A percentile compares a stretch with the other conserved stretches of the same genome.
Evolutionary conservation across 2,329 filamentous ascomycete species (phyloP).

Genomic region (Tympanopsis confertula): DNA sequence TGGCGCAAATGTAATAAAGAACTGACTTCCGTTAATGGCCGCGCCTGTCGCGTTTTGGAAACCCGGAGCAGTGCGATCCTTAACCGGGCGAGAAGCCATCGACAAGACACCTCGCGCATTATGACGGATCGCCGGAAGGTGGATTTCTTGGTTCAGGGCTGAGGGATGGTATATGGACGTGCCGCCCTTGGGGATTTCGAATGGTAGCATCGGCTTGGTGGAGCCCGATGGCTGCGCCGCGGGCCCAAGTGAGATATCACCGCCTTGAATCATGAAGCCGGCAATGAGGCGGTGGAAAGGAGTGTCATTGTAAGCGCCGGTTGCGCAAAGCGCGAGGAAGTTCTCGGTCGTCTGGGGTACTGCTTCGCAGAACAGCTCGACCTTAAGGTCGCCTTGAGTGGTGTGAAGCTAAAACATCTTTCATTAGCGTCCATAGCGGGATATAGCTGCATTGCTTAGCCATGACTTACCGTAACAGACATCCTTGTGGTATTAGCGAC

Average conservation of each 20-base stretch:
- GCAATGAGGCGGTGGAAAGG: conserved; percentile 54
- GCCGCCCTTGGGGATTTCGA: conserved; percentile 38
- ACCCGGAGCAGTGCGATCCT: conserved; percentile 26
- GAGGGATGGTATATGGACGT: conserved; percentile 39
- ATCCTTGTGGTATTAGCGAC: no score
- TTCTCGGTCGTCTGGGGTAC: conserved; percentile 24
- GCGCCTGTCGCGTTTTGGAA: conserved; percentile 23
- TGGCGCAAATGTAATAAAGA: conserved; percentile 50
- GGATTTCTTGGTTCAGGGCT: conserved; percentile 51
- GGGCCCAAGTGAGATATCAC: conserved; percentile 32
- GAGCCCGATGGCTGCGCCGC: conserved; percentile 24
- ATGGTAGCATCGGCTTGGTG: conserved; percentile 24
- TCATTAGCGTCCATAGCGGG: no score
- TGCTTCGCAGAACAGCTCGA: conserved; percentile 1
- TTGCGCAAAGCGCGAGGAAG: conserved; percentile 55
- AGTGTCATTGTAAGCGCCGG: conserved; percentile 44
- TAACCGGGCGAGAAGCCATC: conserved; percentile 41
- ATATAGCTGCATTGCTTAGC: no score
- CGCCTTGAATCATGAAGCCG: conserved; percentile 53
- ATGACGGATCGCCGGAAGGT: conserved; percentile 40
- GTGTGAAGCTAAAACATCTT: conserved; percentile 1
- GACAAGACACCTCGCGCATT: conserved; percentile 43
- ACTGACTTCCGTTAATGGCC: conserved; percentile 43
- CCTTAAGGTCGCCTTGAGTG: conserved; percentile 1
- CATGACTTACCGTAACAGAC: background rate